phyloP scores from a whole-genome alignment of 2,329 filamentous ascomycete species.

The Colletotrichum lini region DNA sequence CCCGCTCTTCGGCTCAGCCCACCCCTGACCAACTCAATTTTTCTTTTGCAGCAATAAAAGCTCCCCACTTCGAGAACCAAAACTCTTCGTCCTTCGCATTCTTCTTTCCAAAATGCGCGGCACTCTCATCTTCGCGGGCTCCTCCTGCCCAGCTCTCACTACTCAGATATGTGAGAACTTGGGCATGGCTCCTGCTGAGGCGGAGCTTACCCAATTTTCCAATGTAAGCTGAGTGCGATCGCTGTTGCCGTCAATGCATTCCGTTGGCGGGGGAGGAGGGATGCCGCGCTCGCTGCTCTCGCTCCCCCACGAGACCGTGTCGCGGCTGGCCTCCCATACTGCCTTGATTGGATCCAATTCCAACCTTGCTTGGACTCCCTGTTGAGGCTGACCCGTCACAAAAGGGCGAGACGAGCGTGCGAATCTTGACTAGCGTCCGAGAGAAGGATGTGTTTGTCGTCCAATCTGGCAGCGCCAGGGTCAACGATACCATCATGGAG shows the following conservation, averaged over 20 bases:
- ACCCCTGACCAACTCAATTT: conserved; percentile 39
- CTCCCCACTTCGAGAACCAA: conserved; percentile 46
- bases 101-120: conserved; percentile 67
- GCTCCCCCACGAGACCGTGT: conserved; percentile 3
- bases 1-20: conserved; percentile 21
- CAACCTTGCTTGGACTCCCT: conserved; percentile 40
- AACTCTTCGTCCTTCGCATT: conserved; percentile 46
- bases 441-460: conserved; percentile 99
- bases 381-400: conserved; percentile 52
- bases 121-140: conserved; percentile 78
- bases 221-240: conserved; percentile 67
- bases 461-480: conserved; percentile 94
- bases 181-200: conserved; percentile 74
- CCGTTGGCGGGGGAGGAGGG: conserved; percentile 16
- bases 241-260: conserved; percentile 31
- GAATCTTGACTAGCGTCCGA: conserved; percentile 82
- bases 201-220: conserved; percentile 79
- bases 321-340: conserved; percentile 25
- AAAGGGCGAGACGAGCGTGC: conserved; percentile 79
- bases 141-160: conserved; percentile 76
- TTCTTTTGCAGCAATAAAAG: conserved; percentile 44
- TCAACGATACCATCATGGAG: conserved; percentile 99
- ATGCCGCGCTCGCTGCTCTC: background rate
- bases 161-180: conserved; percentile 77
- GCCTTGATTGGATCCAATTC: conserved; percentile 41